Base-by-base conservation (phyloP, 345 rosid genomes). In the Arabis hirsuta region DNA sequence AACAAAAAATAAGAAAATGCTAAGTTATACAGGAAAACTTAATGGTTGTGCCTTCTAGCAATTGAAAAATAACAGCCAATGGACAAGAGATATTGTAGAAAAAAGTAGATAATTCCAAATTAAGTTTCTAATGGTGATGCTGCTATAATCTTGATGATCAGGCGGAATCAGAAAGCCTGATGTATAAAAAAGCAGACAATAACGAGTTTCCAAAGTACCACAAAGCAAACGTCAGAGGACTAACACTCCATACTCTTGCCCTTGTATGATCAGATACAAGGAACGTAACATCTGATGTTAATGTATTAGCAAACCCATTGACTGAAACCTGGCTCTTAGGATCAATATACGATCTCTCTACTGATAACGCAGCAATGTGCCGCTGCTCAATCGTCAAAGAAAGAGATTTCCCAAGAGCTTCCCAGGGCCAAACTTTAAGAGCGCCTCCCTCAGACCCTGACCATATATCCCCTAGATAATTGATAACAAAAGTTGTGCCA, bases 401-500 rank as follows among this genome's bases (percentile, higher is more conserved):
- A 13, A 91, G 80, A 62, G 95, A 85, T 75, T 83, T 84, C 66
- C 81, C 86, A 44, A 91, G 84, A 73, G 81, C 75, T 62, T 94
- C 96, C 96, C 97, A 91, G 11, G 92, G 96, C 95, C 96, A 94
- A 57, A 89, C 70, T 81, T 82, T 89, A 16, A 94, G 79, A 73
- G 72, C 73, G 36, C 98, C 98, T 45, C 90, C 88, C 82, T 91
- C 98, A 5, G 90, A 84, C 69, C 98, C 97, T 16, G 98, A 89
- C 98, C 98, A 94, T 55, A 94, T 42, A 80, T 94, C 98, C 70
- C 98, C 98, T 92, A 77, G 6, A 77, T 3, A 72, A 65, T 60
- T 27, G 36, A 63, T 48, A 58, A 16, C 36, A 71, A 65, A 71
- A 76, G 7, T 55, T 43, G 55, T 31, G 24, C 11, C 39, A 46